Conservation (phyloP, 306 rosid genomes). For the Urtica urens region DNA sequence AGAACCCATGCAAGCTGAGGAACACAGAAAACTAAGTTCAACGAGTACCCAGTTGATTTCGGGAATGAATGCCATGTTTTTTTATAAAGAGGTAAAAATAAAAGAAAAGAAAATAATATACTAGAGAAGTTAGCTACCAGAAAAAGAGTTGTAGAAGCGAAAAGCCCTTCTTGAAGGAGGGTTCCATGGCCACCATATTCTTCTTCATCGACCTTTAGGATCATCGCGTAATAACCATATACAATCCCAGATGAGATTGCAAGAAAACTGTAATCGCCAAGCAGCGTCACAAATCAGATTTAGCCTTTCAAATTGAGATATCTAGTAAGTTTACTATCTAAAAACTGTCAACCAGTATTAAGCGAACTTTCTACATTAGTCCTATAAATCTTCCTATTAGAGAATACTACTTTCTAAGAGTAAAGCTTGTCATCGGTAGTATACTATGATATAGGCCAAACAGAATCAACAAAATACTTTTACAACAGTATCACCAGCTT, state of each 20-base stretch:
- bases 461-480: too few species aligned
- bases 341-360: too few species aligned
- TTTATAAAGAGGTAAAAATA: background rate
- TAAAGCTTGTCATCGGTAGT: too few species aligned
- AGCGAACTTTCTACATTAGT: too few species aligned
- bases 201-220: slow-evolving; percentile 90
- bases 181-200: slow-evolving; percentile 97
- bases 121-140: slow-evolving; percentile 55
- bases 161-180: slow-evolving; percentile 97
- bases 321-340: too few species aligned
- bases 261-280: slow-evolving; percentile 51
- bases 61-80: background rate
- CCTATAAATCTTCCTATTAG: too few species aligned
- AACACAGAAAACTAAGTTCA: slow-evolving; percentile 2
- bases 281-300: too few species aligned
- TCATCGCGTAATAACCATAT: slow-evolving; percentile 71
- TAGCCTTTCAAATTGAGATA: too few species aligned
- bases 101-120: background rate
- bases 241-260: slow-evolving; percentile 56
- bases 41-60: background rate
- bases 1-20: slow-evolving; percentile 89
- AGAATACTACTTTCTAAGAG: too few species aligned
- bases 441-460: too few species aligned
- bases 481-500: too few species aligned
- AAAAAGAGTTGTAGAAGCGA: slow-evolving; percentile 85